phyloP scores from a whole-genome alignment of 345 rosid species.

The Sisymbrium irio region DNA sequence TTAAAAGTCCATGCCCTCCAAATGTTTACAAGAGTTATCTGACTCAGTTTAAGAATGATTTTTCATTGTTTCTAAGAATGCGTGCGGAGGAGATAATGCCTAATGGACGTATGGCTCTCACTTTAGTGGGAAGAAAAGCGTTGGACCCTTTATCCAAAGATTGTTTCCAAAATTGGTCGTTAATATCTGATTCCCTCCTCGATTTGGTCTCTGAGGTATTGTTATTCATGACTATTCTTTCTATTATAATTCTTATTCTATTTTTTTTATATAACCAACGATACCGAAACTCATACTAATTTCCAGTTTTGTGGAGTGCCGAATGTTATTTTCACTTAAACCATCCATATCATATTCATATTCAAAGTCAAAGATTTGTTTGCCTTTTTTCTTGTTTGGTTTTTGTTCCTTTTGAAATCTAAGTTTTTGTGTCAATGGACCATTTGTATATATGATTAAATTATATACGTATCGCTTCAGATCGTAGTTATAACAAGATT shows the following conservation, averaged over 20 bases:
- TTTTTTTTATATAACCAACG: too few relatives aligned
- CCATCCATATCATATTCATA: too few relatives aligned
- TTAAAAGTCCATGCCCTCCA: constrained; percentile 28
- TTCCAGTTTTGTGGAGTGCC: too few relatives aligned
- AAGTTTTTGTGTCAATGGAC: too few relatives aligned
- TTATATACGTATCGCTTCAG: too few relatives aligned
- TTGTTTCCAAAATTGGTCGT: not conserved
- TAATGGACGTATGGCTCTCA: constrained; percentile 37
- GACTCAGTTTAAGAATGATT: constrained; percentile 42
- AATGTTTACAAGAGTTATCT: constrained; percentile 31
- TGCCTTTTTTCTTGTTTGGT: too few relatives aligned
- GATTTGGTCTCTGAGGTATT: constrained; percentile 37
- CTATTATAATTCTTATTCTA: too few relatives aligned
- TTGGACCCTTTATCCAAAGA: constrained; percentile 28
- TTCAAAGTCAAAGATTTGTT: too few relatives aligned
- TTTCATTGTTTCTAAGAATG: constrained; percentile 33
- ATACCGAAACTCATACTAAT: too few relatives aligned
- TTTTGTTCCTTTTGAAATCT: too few relatives aligned
- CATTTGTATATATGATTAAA: too few relatives aligned
- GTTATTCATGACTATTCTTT: not conserved
- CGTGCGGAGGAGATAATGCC: constrained; percentile 37
- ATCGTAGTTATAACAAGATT: not conserved
- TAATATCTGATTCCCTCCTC: constrained; percentile 29
- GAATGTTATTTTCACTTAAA: too few relatives aligned
- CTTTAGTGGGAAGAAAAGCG: constrained; percentile 28